Evolutionary conservation across 2,329 filamentous ascomycete species (phyloP).

Genomic region (Stachybotrys elegans): DNA sequence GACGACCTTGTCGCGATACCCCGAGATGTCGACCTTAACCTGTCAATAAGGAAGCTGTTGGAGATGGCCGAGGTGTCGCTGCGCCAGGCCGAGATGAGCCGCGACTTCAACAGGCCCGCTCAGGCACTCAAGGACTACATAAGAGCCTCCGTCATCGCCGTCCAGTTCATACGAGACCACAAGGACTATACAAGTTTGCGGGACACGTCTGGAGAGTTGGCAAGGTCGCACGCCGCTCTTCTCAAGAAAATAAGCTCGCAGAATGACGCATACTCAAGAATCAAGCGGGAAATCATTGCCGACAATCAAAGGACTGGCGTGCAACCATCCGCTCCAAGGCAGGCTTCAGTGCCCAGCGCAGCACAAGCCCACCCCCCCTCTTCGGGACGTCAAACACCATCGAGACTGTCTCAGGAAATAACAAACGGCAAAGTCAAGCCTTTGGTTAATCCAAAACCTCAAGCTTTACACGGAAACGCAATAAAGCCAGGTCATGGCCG

Average conservation of each 20-base stretch:
- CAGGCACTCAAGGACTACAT: slow-evolving; percentile 80
- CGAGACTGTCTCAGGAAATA: slow-evolving; percentile 10
- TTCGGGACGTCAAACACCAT: slow-evolving; percentile 4
- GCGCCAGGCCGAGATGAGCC: slow-evolving; percentile 55
- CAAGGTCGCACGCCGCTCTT: slow-evolving; percentile 43
- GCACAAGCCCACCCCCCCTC: neutral
- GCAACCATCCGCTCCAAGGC: slow-evolving; percentile 28
- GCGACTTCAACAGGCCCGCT: slow-evolving; percentile 63
- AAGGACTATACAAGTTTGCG: slow-evolving; percentile 66
- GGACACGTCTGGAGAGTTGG: slow-evolving; percentile 43
- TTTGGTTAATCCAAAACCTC: slow-evolving; percentile 60
- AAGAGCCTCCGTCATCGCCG: slow-evolving; percentile 71
- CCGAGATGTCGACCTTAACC: slow-evolving; percentile 41
- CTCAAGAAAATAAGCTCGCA: slow-evolving; percentile 44
- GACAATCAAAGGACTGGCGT: slow-evolving; percentile 61
- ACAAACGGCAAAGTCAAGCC: slow-evolving; percentile 34
- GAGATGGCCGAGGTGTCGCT: slow-evolving; percentile 48
- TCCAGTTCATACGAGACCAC: slow-evolving; percentile 72
- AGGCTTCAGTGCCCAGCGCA: slow-evolving; percentile 11
- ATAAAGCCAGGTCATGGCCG: slow-evolving; percentile 26
- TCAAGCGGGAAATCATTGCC: slow-evolving; percentile 56
- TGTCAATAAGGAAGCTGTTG: slow-evolving; percentile 49
- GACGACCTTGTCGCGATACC: slow-evolving; percentile 45
- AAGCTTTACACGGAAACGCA: slow-evolving; percentile 58
- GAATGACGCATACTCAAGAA: slow-evolving; percentile 46